Percentiles rank a stretch among this genome's conserved stretches.
phyloP scores from a whole-genome alignment of 2,329 filamentous ascomycete species.

The Coniochaeta prunicola region DNA sequence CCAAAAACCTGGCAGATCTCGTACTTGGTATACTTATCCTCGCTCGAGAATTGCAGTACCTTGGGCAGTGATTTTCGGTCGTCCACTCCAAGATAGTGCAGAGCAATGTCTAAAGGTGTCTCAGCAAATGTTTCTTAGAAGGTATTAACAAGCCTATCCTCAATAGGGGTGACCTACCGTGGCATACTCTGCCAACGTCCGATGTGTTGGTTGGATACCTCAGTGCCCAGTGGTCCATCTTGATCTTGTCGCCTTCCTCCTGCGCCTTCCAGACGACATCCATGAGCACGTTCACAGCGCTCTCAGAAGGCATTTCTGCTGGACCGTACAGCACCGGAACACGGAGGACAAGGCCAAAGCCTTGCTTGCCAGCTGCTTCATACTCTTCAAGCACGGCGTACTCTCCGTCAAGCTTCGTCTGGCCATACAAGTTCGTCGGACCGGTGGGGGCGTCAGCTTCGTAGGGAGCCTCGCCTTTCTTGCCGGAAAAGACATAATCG shows the following conservation, averaged over 20 bases:
- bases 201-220: conserved; percentile 86
- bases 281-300: conserved; percentile 75
- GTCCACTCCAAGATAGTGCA: conserved; percentile 52
- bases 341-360: conserved; percentile 62
- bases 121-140: conserved; percentile 7
- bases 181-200: conserved; percentile 73
- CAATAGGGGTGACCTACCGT: conserved; percentile 44
- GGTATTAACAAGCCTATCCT: not conserved
- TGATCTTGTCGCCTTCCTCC: conserved; percentile 51
- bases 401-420: conserved; percentile 55
- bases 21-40: conserved; percentile 84
- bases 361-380: conserved; percentile 36
- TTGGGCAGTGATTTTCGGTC: conserved; percentile 51
- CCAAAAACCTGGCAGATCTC: conserved; percentile 75
- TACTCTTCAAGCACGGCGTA: conserved; percentile 59
- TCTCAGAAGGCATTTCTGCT: conserved; percentile 64
- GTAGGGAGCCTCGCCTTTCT: conserved; percentile 77
- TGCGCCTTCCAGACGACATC: conserved; percentile 70
- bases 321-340: conserved; percentile 81
- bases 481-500: conserved; percentile 72
- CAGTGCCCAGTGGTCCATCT: conserved; percentile 81
- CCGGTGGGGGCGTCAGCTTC: conserved; percentile 52
- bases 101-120: conserved; percentile 52
- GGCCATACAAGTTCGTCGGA: conserved; percentile 70
- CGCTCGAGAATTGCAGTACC: conserved; percentile 78